Conservation (phyloP, 805 yeast species). For the Candida coleopterorum region DNA sequence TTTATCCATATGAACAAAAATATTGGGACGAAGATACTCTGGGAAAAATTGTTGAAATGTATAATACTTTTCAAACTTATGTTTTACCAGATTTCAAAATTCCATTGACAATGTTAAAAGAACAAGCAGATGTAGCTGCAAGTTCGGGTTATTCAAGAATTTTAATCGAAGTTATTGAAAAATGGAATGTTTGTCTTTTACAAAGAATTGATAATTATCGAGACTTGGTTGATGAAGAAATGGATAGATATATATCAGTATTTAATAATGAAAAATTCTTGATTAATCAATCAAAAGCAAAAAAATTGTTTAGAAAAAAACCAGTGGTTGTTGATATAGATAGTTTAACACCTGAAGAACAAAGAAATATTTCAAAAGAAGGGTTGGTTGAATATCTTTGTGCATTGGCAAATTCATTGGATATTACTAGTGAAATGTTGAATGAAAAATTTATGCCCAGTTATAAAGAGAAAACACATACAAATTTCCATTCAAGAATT, state of each 20-base stretch:
- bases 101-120: constrained; percentile 78
- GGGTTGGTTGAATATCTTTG: constrained; percentile 78
- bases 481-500: constrained; percentile 31
- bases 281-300: constrained; percentile 41
- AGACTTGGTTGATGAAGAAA: constrained; percentile 43
- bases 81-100: constrained; percentile 76
- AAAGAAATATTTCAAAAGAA: constrained; percentile 40
- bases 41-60: constrained; percentile 28
- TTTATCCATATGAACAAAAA: constrained; percentile 50
- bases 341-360: constrained; percentile 36
- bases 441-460: constrained; percentile 61
- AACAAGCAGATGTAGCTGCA: constrained; percentile 84
- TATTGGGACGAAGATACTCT: constrained; percentile 36
- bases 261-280: constrained; percentile 35
- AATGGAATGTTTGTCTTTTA: constrained; percentile 58
- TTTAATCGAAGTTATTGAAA: constrained; percentile 69
- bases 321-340: constrained; percentile 26
- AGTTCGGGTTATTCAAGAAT: constrained; percentile 79
- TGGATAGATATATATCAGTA: constrained; percentile 36
- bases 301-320: constrained; percentile 26
- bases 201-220: constrained; percentile 64
- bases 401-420: constrained; percentile 85
- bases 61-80: constrained; percentile 41
- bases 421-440: constrained; percentile 62
- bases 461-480: constrained; percentile 55